These are phyloP conservation scores for Ceratocystis harringtonii DNA, from an alignment of 2,329 filamentous ascomycete species.

Conservation along the genomic window DNA sequence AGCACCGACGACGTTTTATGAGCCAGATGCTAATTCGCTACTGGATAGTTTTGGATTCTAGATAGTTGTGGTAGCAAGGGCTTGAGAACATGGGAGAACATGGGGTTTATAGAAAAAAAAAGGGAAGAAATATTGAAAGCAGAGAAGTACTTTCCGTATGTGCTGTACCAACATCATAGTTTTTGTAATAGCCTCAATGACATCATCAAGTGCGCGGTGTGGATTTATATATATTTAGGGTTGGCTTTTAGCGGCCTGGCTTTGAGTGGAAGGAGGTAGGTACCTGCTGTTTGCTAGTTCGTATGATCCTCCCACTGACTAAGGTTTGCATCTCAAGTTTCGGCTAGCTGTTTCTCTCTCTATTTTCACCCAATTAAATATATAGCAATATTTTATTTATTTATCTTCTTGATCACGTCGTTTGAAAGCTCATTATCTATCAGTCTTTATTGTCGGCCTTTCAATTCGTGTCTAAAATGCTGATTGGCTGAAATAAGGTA, in stretches of 20 bases:
- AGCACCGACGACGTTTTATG: slow-evolving; percentile 67
- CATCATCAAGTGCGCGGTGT: neutral
- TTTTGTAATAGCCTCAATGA: neutral
- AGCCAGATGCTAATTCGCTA: slow-evolving; percentile 79
- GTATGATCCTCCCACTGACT: neutral
- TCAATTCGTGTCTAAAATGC: neutral
- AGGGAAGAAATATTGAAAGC: neutral
- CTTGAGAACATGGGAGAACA: neutral
- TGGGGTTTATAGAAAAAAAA: too few species aligned
- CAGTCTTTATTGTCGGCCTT: neutral
- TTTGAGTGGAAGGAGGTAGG: neutral
- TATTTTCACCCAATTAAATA: neutral
- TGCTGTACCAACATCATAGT: neutral
- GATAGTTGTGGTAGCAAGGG: too few species aligned
- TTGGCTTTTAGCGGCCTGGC: neutral
- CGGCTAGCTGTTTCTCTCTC: neutral
- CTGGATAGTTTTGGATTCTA: slow-evolving; percentile 89
- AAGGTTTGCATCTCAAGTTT: neutral
- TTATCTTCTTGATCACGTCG: neutral
- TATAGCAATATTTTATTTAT: neutral
- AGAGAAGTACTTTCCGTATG: neutral
- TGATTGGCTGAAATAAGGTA: neutral
- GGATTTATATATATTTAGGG: neutral
- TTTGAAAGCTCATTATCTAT: neutral
- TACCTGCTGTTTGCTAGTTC: neutral